phyloP scores from a whole-genome alignment of 2,329 filamentous ascomycete species.

The Coniochaeta prunicola region DNA sequence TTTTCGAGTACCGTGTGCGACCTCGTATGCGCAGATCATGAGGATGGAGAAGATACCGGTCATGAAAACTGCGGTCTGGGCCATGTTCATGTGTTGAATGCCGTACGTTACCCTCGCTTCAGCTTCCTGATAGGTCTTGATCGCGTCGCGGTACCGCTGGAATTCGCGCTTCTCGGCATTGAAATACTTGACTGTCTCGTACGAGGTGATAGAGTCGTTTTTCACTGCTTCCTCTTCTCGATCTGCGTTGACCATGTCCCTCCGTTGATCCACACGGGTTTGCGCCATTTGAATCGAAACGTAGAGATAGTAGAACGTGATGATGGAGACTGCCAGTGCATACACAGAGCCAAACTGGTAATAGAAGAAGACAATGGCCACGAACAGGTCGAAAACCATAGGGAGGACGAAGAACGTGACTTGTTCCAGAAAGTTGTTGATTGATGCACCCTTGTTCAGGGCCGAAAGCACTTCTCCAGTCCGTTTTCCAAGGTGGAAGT shows the following conservation, averaged over 20 bases:
- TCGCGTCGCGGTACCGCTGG: conserved; percentile 61
- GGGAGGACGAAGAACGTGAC: conserved; percentile 93
- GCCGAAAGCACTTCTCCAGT: conserved; percentile 95
- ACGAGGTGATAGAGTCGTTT: conserved; percentile 98
- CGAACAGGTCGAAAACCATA: conserved; percentile 83
- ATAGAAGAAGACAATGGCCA: conserved; percentile 78
- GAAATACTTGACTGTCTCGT: conserved; percentile 91
- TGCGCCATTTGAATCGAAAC: conserved; percentile 94
- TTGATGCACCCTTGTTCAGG: conserved; percentile 89
- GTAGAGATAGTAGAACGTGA: conserved; percentile 95
- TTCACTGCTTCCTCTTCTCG: conserved; percentile 95
- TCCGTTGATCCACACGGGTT: conserved; percentile 81
- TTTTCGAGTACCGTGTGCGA: conserved; percentile 55
- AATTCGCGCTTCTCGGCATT: conserved; percentile 79
- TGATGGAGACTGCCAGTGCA: conserved; percentile 78
- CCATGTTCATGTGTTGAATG: conserved; percentile 73
- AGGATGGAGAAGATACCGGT: conserved; percentile 64
- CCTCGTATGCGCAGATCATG: conserved; percentile 70
- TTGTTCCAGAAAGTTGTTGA: conserved; percentile 95
- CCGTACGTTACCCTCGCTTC: conserved; percentile 73
- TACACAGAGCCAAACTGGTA: conserved; percentile 80
- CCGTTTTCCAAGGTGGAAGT: conserved; percentile 94
- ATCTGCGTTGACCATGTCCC: conserved; percentile 91
- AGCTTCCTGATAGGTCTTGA: conserved; percentile 63
- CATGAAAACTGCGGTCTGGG: conserved; percentile 75